Evolutionary conservation across 2,329 filamentous ascomycete genomes (phyloP), one percentile per base, ranked within the genome.

Genomic region (Epichloe aotearoae): DNA sequence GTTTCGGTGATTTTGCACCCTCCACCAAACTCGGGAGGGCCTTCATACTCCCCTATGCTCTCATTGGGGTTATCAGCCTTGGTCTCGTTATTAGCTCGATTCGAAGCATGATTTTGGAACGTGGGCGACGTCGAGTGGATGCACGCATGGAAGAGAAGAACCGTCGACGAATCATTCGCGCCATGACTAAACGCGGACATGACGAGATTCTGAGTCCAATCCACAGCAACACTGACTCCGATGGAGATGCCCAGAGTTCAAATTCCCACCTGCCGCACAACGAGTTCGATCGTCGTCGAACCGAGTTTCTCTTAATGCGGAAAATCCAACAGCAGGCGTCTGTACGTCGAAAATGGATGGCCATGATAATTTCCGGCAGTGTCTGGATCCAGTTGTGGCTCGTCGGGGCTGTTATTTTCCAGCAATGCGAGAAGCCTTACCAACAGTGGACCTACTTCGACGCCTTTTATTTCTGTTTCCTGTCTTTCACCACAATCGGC

Each of bases 71-170:
- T 51, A 85, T 94, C 53, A 90, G 86, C 57, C 74, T 95, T 1
- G 88, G 86, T 79, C 73, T 95, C 23, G 84, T 94, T 50, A 83
- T 95, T 23, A 82, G 82, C 19, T 88, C 84, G 39, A 88, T 95
- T 54, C 79, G 86, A 34, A 86, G 73, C 53, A 68, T 83, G 39
- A 74, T 79, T 1, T 66, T 83, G 0, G 79, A 83, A 49, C 74
- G 77, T 34, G 79, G 76, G 1, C 73, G 73, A 50, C 69, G 67
- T 4, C 71, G 73, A 17, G 65, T 83, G 4, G 73, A 74, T 39
- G 74, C 75, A 2, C 71, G 80, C 8, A 76, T 82, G 66, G 66
- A 80, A 5, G 80, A 83, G 58, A 81, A 76, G 62, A 75, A 77
- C 52, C 73, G 80, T 2, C 70, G 74, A 19, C 64, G 64, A 3